Percentiles rank a stretch among this genome's conserved stretches.
Evolutionary conservation across 1,139 yeast genomes (phyloP).

Genomic region (Hansenula lynferdii): DNA sequence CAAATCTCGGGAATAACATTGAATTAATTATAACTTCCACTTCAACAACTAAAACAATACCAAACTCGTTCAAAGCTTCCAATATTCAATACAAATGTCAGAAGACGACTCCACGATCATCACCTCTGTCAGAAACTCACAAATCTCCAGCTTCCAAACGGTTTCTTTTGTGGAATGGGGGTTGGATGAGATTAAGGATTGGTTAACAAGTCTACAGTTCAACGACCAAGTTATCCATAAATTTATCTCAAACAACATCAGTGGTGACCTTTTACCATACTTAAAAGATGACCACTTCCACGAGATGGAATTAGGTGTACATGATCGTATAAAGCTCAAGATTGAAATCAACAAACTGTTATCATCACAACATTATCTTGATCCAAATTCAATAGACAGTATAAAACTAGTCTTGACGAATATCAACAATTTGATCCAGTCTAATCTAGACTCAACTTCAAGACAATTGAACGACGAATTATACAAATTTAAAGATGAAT

Average conservation of each 20-base stretch:
- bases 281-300: conserved; percentile 54
- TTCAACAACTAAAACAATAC: not conserved
- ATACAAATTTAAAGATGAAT: conserved; percentile 25
- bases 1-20: no score
- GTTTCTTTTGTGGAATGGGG: conserved; percentile 17
- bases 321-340: conserved; percentile 43
- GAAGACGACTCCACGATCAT: conserved; percentile 1
- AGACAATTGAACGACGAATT: conserved; percentile 21
- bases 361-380: conserved; percentile 4
- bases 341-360: conserved; percentile 43
- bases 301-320: conserved; percentile 49
- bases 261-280: conserved; percentile 57
- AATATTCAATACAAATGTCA: no score
- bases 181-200: conserved; percentile 18
- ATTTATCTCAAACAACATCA: conserved; percentile 53
- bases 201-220: conserved; percentile 16
- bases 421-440: conserved; percentile 25
- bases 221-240: conserved; percentile 11
- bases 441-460: conserved; percentile 32
- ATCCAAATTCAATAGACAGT: conserved; percentile 28
- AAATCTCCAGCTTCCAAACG: not conserved
- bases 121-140: not conserved
- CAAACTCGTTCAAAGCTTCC: no score
- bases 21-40: no score
- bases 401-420: conserved; percentile 30